phyloP scores from a whole-genome alignment of 1,139 yeast genomes.

The Saccharomyces uvarum region DNA sequence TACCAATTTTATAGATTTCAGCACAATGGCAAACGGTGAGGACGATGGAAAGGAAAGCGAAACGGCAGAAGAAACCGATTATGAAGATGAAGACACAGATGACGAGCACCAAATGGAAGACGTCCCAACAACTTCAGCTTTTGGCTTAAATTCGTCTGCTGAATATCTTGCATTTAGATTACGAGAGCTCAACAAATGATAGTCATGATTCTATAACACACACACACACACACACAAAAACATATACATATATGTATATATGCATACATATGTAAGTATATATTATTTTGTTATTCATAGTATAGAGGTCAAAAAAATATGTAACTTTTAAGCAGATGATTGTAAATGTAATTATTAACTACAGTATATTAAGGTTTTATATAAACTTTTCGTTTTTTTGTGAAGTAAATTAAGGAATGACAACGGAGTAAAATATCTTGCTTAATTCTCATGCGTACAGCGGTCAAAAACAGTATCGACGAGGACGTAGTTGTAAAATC shows the following conservation, averaged over 20 bases:
- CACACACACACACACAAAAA: background rate
- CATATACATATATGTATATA: background rate
- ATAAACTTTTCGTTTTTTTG: background rate
- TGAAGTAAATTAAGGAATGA: background rate
- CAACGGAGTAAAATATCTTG: background rate
- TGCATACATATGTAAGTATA: background rate
- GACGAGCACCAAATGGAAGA: constrained; percentile 11
- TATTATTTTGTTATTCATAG: background rate
- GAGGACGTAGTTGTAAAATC: background rate
- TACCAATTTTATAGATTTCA: background rate
- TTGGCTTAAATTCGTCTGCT: constrained; percentile 29
- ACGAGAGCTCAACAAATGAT: background rate
- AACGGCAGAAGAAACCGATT: background rate
- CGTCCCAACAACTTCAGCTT: constrained; percentile 21
- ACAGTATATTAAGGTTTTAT: background rate
- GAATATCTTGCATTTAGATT: constrained; percentile 23
- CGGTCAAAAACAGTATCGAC: background rate
- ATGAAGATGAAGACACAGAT: constrained; percentile 10
- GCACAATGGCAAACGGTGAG: background rate
- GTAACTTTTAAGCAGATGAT: background rate
- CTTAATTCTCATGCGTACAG: background rate
- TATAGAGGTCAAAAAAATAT: background rate
- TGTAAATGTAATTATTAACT: background rate
- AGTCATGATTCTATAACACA: background rate
- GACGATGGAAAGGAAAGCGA: background rate